Percentiles rank a stretch among this genome's conserved stretches.
These are phyloP conservation scores for Boletus sensibilis DNA, from an alignment of 768 basidiomycete species.

Conservation along the genomic window DNA sequence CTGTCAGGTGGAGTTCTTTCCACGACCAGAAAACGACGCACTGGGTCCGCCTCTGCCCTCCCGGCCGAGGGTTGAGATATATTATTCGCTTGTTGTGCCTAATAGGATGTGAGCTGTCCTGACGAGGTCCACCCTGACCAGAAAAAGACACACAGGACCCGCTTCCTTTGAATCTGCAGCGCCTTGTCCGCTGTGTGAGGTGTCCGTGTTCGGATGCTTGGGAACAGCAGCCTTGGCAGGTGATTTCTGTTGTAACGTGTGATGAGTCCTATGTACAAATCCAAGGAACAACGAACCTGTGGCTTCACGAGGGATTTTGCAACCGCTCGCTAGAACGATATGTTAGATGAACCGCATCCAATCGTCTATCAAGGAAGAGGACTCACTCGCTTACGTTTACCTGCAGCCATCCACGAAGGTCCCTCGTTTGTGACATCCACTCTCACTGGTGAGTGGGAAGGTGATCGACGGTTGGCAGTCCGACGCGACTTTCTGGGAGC, in stretches of 20 bases:
- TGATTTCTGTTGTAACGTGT: neutral
- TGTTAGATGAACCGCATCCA: neutral
- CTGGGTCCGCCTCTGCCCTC: neutral
- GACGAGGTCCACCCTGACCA: neutral
- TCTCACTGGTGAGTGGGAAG: too few relatives aligned
- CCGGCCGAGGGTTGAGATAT: neutral
- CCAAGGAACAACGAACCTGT: neutral
- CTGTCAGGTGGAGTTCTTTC: too few relatives aligned
- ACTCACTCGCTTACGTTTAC: too few relatives aligned
- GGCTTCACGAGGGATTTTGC: neutral
- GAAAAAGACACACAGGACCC: too few relatives aligned
- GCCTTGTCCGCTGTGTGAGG: neutral
- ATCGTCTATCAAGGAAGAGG: neutral
- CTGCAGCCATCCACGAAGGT: too few relatives aligned
- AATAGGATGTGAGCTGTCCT: neutral
- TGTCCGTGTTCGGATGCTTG: neutral
- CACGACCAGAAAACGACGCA: neutral
- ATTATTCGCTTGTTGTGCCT: neutral
- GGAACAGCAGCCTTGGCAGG: too few relatives aligned
- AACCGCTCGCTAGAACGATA: neutral
- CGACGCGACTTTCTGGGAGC: neutral
- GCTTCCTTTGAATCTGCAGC: neutral
- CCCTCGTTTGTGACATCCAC: too few relatives aligned
- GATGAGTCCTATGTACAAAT: neutral
- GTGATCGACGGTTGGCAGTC: neutral